These are phyloP conservation scores for Aphanomyces cochlioides DNA, from an alignment of 352 stramenopile species.

Conservation along the genomic window DNA sequence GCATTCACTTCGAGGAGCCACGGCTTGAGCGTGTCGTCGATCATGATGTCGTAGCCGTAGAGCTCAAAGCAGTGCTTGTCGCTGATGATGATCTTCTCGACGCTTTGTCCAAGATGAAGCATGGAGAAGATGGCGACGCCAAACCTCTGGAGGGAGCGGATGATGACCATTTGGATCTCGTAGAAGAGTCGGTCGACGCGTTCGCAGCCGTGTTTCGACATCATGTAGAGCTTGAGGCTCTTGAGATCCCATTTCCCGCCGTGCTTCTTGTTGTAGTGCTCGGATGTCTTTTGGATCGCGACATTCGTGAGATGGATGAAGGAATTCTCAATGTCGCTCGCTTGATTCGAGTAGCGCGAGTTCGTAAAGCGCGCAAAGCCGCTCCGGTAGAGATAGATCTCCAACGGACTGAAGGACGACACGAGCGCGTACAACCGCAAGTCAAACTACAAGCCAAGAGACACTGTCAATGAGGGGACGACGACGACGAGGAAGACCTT, in stretches of 20 bases:
- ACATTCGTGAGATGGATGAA: conserved; percentile 95
- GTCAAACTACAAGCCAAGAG: conserved; percentile 66
- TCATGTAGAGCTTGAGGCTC: conserved; percentile 90
- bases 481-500: conserved; percentile 50
- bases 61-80: conserved; percentile 96
- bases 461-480: background rate
- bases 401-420: conserved; percentile 87
- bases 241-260: conserved; percentile 90
- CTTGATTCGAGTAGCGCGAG: conserved; percentile 86
- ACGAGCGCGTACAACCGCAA: conserved; percentile 91
- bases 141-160: conserved; percentile 74
- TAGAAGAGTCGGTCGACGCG: conserved; percentile 84
- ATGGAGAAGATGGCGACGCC: background rate
- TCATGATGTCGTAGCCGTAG: conserved; percentile 92
- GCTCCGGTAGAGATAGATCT: conserved; percentile 89
- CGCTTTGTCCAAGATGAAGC: conserved; percentile 36
- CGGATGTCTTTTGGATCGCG: conserved; percentile 92
- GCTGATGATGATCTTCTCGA: conserved; percentile 94
- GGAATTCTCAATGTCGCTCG: conserved; percentile 85
- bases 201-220: conserved; percentile 77
- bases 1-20: conserved; percentile 93
- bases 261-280: conserved; percentile 91
- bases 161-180: conserved; percentile 88
- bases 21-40: conserved; percentile 88
- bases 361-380: conserved; percentile 91